phyloP scores from a whole-genome alignment of 2,329 filamentous ascomycete genomes.

The Phaeophleospora eucalypticola region DNA sequence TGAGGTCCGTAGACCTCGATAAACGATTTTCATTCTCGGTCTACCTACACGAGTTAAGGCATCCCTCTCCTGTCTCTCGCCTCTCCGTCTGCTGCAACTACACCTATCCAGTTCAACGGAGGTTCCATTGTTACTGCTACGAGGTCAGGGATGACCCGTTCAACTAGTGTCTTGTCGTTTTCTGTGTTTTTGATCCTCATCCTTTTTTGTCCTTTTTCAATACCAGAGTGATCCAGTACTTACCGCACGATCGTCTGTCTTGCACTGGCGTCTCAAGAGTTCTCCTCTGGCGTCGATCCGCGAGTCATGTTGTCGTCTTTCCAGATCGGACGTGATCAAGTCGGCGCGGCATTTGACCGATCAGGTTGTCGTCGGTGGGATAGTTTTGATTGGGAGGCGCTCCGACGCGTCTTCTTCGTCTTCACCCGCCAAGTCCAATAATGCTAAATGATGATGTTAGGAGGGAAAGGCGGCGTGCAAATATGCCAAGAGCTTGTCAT shows the following conservation, averaged over 20 bases:
- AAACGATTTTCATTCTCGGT: conserved; percentile 14
- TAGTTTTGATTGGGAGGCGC: no score
- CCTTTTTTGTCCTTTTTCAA: background rate
- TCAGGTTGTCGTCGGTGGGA: no score
- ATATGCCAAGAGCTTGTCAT: background rate
- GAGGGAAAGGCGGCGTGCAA: background rate
- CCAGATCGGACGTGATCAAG: background rate
- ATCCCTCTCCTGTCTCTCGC: background rate
- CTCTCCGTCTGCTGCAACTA: background rate
- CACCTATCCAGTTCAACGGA: background rate
- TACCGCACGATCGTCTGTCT: background rate
- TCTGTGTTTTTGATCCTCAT: background rate
- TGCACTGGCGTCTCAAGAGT: background rate
- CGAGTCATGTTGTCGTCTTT: background rate
- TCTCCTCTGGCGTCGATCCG: background rate
- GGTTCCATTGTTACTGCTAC: background rate
- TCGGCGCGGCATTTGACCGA: background rate
- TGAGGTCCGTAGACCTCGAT: conserved; percentile 21
- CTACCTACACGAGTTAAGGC: conserved; percentile 11
- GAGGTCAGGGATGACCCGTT: background rate
- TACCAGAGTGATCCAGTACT: background rate
- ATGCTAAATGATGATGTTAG: background rate
- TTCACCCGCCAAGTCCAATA: no score
- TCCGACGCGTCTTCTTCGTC: no score
- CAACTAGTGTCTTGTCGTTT: background rate